A percentile compares a stretch with the other conserved stretches of the same genome.
Evolutionary conservation across 208 protist genomes (phyloP).

Genomic region (Crithidia expoeki): DNA sequence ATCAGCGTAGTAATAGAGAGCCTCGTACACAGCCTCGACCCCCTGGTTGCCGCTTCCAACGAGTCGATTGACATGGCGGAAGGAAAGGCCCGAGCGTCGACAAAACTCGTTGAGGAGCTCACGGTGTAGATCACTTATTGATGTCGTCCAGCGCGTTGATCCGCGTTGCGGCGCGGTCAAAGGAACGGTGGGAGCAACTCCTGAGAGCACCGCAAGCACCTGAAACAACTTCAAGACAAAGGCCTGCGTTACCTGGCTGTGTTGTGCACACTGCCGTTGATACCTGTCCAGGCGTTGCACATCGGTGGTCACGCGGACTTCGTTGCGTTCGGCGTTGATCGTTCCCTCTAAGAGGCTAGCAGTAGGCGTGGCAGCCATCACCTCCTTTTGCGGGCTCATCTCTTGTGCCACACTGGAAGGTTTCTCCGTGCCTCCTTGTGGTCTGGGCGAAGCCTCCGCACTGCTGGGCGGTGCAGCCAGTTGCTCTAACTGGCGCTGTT

Average conservation of each 20-base stretch:
- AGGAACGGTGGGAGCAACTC: background rate
- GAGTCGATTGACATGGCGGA: background rate
- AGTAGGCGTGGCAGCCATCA: background rate
- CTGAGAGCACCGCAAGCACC: conserved; percentile 10
- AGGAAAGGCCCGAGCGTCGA: background rate
- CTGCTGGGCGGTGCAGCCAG: no score
- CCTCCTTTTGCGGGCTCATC: no score
- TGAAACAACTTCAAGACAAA: conserved; percentile 11
- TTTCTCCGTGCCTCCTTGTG: no score
- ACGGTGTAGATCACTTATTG: background rate
- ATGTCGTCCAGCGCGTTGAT: background rate
- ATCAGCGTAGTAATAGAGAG: conserved; percentile 15
- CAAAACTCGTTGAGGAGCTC: conserved; percentile 1
- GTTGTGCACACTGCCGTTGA: conserved; percentile 5
- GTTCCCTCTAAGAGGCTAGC: background rate
- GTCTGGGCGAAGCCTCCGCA: no score
- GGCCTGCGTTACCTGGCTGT: conserved; percentile 6
- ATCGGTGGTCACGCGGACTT: background rate
- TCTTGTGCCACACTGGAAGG: no score
- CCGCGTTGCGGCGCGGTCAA: background rate
- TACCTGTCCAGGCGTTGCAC: conserved; percentile 6
- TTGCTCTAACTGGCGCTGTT: no score
- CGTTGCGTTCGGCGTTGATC: background rate
- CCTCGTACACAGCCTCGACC: conserved; percentile 22
- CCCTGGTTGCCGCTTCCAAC: background rate